A percentile compares a stretch with the other conserved stretches of the same genome.
Conservation (phyloP, 306 rosid genomes). For the Dryas octopetala region DNA sequence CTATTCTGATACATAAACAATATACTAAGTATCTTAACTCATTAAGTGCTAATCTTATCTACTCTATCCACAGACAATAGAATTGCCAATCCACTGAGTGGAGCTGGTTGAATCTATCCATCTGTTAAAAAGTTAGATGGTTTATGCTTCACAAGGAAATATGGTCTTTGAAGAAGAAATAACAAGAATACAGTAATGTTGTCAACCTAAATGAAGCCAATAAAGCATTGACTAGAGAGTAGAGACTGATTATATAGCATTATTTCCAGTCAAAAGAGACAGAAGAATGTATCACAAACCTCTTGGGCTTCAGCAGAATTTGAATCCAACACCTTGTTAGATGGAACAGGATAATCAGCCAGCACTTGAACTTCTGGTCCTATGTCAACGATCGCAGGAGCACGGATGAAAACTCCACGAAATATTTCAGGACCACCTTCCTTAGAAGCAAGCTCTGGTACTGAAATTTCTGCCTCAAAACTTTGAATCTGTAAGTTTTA, state of each 20-base stretch:
- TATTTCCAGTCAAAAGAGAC: not conserved
- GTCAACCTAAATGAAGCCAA: not conserved
- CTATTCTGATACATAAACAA: not conserved
- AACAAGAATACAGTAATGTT: not conserved
- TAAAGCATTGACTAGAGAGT: not conserved
- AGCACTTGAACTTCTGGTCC: slow-evolving; percentile 91
- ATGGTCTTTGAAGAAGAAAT: not conserved
- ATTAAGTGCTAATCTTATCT: not conserved
- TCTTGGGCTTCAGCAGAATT: slow-evolving; percentile 45
- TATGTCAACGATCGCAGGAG: slow-evolving; percentile 89
- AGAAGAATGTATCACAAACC: slow-evolving; percentile 43
- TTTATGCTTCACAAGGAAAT: not conserved
- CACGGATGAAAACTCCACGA: slow-evolving; percentile 90
- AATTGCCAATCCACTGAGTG: not conserved
- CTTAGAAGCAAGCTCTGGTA: slow-evolving; percentile 63
- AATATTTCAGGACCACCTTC: slow-evolving; percentile 94
- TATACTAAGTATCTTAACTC: not conserved
- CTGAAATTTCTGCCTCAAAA: slow-evolving; percentile 77
- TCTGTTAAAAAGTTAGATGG: not conserved
- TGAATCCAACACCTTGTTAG: slow-evolving; percentile 29
- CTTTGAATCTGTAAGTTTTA: slow-evolving; percentile 63
- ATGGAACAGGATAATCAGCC: slow-evolving; percentile 61
- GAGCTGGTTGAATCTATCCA: not conserved
- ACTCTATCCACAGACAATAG: not conserved
- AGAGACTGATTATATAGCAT: not conserved